A percentile compares a stretch with the other conserved stretches of the same genome.
Conservation (phyloP, 305 asterid species). For the Fraxinus paxiana region DNA sequence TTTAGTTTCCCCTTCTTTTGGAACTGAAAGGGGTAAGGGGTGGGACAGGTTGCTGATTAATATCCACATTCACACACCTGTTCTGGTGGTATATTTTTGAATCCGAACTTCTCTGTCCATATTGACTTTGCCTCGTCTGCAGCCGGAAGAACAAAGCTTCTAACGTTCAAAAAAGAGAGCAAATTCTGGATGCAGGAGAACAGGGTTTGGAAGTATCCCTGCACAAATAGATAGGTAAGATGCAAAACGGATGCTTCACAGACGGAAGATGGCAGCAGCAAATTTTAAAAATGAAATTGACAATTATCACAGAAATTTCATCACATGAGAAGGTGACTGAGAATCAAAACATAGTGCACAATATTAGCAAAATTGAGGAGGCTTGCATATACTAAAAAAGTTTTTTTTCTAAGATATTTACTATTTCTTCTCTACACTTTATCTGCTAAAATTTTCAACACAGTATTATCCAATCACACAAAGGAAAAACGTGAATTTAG, state of each 20-base stretch:
- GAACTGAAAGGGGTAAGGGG: background rate
- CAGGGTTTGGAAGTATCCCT: slow-evolving; percentile 86
- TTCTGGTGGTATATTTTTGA: slow-evolving; percentile 53
- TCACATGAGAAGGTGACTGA: background rate
- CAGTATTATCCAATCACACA: background rate
- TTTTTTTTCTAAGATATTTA: background rate
- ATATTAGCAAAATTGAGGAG: background rate
- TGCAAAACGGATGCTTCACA: background rate
- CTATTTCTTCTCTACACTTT: background rate
- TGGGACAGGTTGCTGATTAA: background rate
- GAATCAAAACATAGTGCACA: background rate
- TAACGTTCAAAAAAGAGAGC: slow-evolving; percentile 64
- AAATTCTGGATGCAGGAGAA: slow-evolving; percentile 84
- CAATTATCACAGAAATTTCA: background rate
- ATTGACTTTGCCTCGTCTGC: slow-evolving; percentile 80
- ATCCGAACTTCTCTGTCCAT: slow-evolving; percentile 88
- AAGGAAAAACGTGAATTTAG: background rate
- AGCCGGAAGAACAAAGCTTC: slow-evolving; percentile 81
- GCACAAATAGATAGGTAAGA: slow-evolving; percentile 18
- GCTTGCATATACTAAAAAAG: background rate
- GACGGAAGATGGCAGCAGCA: background rate
- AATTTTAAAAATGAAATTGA: background rate
- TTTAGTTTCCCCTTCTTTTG: background rate
- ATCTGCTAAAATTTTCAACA: background rate
- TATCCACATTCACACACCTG: slow-evolving; percentile 42